A percentile compares a stretch with the other conserved stretches of the same genome.
Evolutionary conservation across 495 filamentous ascomycete species (phyloP).

Genomic region (Annulohypoxylon nitens): DNA sequence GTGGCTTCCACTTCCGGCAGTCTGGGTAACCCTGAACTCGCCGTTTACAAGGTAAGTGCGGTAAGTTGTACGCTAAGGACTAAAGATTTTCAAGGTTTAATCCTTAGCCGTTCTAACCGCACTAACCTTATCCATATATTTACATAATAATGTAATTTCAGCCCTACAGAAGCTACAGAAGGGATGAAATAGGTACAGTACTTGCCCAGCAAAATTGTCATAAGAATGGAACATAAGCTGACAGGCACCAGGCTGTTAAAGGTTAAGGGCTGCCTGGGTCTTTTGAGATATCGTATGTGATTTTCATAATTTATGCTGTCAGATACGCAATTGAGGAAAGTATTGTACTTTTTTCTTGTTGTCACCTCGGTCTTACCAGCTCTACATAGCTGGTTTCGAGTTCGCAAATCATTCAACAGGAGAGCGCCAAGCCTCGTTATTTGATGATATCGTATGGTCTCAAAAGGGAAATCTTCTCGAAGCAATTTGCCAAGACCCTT

Average conservation of each 20-base stretch:
- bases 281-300: constrained; percentile 17
- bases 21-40: background rate
- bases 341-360: constrained; percentile 34
- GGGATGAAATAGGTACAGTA: constrained; percentile 9
- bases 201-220: constrained; percentile 2
- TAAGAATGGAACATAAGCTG: constrained; percentile 30
- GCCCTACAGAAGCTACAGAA: constrained; percentile 21
- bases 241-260: constrained; percentile 20
- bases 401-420: constrained; percentile 34
- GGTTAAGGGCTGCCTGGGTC: constrained; percentile 24
- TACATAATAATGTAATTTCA: constrained; percentile 39
- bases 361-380: constrained; percentile 7
- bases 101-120: constrained; percentile 9
- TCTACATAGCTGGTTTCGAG: constrained; percentile 38
- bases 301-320: constrained; percentile 23
- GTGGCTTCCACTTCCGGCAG: constrained; percentile 17
- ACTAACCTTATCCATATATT: constrained; percentile 10
- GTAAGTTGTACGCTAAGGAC: too few relatives aligned
- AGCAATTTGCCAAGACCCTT: constrained; percentile 35
- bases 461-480: constrained; percentile 36
- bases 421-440: constrained; percentile 22
- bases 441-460: constrained; percentile 22
- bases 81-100: background rate
- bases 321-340: constrained; percentile 12
- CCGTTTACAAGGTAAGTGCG: background rate